Evolutionary conservation across 371 early-diverging fungal species (phyloP), one percentile per base, ranked within the genome.

Genomic region (Apophysomyces trapeziformis): DNA sequence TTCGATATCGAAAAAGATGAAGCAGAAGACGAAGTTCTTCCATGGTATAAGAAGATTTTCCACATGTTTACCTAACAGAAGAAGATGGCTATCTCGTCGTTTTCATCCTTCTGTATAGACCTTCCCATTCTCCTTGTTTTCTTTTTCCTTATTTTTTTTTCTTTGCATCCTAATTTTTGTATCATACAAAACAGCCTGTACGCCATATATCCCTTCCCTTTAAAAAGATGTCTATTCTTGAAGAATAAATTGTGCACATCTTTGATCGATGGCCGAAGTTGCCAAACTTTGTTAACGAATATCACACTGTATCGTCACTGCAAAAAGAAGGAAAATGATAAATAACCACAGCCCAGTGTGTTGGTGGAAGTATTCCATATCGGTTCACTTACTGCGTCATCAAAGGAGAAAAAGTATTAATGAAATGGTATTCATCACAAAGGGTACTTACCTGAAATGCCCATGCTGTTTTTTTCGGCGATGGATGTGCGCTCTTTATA

Each of bases 401-500:
- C 3, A 50, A 9, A 13, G 18, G 7, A 47, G 16, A 50, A 21
- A 50, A 18, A 18, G 3, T 9, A 11, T 5, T 50, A 4, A 50
- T 16, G 21, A 50, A 50, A 18, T 26, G 2, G 32, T 26, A 26
- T 7, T 16, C 21, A 7, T 50, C 21, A 11, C 8, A 21, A 9
- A 21, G 9, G 21, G 0, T n/a, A 21, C 35, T 67, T 71, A 74
- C 74, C 79, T 94, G 93, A 65, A 95, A 94, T 58, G 90, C 91
- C 95, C 95, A 94, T 12, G 80, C 69, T n/a, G 93, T 92, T 47
- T 88, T 85, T 67, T 94, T 95, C 32, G 95, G 95, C 38, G 92
- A 92, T n/a, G 79, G 70, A 38, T 82, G 79, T 8, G 91, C 91
- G 36, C 82, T 77, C 70, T 79, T 79, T 26, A 93, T 80, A 68